Evolutionary conservation across 352 stramenopile species (phyloP).

Genomic region (Phytopythium vexans): DNA sequence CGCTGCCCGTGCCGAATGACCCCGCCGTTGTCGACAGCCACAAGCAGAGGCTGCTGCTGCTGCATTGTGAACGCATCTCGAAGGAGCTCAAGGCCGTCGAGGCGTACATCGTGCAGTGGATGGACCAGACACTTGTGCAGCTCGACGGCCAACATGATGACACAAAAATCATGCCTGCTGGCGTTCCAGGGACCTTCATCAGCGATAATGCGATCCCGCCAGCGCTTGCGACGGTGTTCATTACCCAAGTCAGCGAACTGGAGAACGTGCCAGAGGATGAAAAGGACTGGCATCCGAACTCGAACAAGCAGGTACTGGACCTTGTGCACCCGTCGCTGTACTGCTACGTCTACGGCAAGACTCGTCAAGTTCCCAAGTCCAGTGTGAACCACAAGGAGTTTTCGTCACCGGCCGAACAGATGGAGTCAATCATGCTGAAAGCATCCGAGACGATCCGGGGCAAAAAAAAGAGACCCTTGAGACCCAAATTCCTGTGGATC

Average conservation of each 20-base stretch:
- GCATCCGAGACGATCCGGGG: constrained; percentile 3
- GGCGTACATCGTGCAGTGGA: constrained; percentile 8
- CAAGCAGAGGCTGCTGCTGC: constrained; percentile 6
- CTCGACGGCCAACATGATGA: constrained; percentile 1
- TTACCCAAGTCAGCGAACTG: constrained; percentile 4
- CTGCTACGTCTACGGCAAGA: constrained; percentile 46
- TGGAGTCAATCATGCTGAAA: constrained; percentile 25
- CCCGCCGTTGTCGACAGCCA: constrained; percentile 2
- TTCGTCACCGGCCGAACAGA: constrained; percentile 16
- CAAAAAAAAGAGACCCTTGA: constrained; percentile 6
- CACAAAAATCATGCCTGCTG: constrained; percentile 18
- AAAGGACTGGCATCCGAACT: constrained; percentile 58
- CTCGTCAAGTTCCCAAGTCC: constrained; percentile 3
- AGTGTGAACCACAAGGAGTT: constrained; percentile 5
- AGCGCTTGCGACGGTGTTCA: constrained; percentile 24
- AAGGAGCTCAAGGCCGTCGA: constrained; percentile 9
- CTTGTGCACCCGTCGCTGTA: constrained; percentile 63
- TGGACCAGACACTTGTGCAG: constrained; percentile 6
- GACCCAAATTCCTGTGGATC: constrained; percentile 46
- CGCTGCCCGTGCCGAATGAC: constrained; percentile 9
- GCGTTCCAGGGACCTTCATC: constrained; percentile 31
- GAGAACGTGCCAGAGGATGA: constrained; percentile 32
- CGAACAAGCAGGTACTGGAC: constrained; percentile 44
- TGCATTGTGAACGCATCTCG: constrained; percentile 16
- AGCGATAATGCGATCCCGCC: constrained; percentile 25